Percentiles rank a stretch among this genome's conserved stretches.
These are phyloP conservation scores for Zoysia pacifica DNA, from an alignment of 176 grass and related monocot species.

Conservation along the genomic window DNA sequence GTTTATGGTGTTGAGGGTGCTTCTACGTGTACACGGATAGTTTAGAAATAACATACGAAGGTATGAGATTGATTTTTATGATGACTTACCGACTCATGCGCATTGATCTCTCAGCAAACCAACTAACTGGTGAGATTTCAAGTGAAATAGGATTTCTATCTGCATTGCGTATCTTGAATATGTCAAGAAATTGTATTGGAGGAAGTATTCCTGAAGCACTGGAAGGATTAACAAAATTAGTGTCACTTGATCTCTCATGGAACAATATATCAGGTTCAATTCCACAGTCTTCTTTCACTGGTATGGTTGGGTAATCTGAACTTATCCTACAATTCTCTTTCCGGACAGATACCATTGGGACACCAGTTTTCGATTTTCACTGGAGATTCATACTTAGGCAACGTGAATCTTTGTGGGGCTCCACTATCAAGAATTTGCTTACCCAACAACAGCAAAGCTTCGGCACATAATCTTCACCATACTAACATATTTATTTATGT, in stretches of 20 bases:
- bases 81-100: accelerated
- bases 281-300: neutral
- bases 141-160: conserved; percentile 9
- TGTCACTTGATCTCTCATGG: conserved; percentile 25
- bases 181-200: neutral
- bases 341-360: neutral
- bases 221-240: neutral
- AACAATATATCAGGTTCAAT: conserved; percentile 26
- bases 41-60: accelerated
- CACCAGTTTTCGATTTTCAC: accelerated
- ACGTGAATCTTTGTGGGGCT: neutral
- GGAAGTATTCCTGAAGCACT: conserved; percentile 20
- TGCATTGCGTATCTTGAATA: accelerated
- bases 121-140: conserved; percentile 27
- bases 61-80: neutral
- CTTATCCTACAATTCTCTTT: conserved; percentile 35
- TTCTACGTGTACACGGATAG: neutral
- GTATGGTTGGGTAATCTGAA: accelerated
- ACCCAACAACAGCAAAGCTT: neutral
- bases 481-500: neutral
- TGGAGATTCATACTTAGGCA: neutral
- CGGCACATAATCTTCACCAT: neutral
- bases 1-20: neutral
- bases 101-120: conserved; percentile 26
- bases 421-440: neutral